Evolutionary conservation across 192 early-diverging fungal genomes (phyloP), one percentile per base, ranked within the genome.

Genomic region (Coemansia sp.): DNA sequence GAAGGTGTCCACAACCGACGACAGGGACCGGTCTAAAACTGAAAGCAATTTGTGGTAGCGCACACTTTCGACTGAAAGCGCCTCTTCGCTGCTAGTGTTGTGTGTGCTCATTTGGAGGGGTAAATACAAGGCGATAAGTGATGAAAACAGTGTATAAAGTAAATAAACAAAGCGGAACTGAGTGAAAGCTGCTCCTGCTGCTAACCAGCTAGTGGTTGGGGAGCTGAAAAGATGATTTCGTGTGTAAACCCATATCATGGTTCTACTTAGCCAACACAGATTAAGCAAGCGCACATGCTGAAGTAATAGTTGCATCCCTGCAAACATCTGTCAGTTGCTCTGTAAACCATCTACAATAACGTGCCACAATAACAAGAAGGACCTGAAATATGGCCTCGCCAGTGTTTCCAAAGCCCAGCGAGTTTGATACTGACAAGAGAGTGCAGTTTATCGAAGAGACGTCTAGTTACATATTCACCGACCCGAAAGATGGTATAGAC

Each of bases 381-480:
- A 23, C 21, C 1, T 52, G 22, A 8, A 24, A 52, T 52, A 65
- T 65, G 61, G 53, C 49, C 19, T 28, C 63, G 23, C 71, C 68
- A 5, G 34, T 55, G 12, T 82, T 78, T 38, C 81, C 81, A 28
- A 74, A 74, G 44, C 59, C 63, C 1, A 44, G 26, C 22, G 81
- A 86, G 30, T 83, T 86, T 65, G 67, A 73, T 6, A 56, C 76
- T 21, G 88, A 88, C 69, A 69, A 76, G 47, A 79, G 85, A 4
- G 82, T 88, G 72, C 81, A 84, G 14, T 81, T 83, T 49, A 81
- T 89, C 21, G 87, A 89, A 58, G 90, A 91, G 49, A 88, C 89
- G 2, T 88, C 85, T 4, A 86, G 88, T 58, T 93, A 91, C 82
- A 84, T 89, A 1, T 93, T 87, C 52, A 88, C 85, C n/a, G 88